Percentiles rank a stretch among this genome's conserved stretches.
These are phyloP conservation scores for Protea cynaroides DNA, from an alignment of 164 flowering plant genomes.

Conservation along the genomic window DNA sequence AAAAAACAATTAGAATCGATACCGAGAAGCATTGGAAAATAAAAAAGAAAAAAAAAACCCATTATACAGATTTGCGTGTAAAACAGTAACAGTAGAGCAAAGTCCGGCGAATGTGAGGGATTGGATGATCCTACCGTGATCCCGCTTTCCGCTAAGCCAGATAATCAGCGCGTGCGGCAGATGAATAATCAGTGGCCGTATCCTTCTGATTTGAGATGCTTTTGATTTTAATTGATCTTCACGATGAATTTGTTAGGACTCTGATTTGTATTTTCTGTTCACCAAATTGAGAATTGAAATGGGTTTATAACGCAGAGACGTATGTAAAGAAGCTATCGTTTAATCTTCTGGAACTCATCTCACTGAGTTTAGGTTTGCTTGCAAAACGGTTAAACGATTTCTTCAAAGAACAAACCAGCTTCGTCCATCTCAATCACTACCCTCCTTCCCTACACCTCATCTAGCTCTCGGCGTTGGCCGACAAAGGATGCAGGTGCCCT, in stretches of 20 bases:
- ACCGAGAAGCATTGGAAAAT: too few species aligned
- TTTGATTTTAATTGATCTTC: too few species aligned
- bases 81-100: too few species aligned
- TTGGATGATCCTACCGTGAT: slow-evolving; percentile 22
- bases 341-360: slow-evolving; percentile 22
- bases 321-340: slow-evolving; percentile 23
- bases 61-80: too few species aligned
- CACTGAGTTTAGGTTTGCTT: slow-evolving; percentile 14
- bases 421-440: slow-evolving; percentile 16
- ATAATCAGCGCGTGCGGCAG: slow-evolving; percentile 14
- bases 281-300: slow-evolving; percentile 26
- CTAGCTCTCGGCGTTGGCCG: slow-evolving; percentile 42
- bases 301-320: slow-evolving; percentile 16
- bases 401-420: slow-evolving; percentile 11
- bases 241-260: too few species aligned
- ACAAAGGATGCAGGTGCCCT: slow-evolving; percentile 47
- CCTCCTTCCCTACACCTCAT: slow-evolving; percentile 46
- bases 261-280: too few species aligned
- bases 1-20: too few species aligned
- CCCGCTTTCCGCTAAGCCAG: slow-evolving; percentile 33
- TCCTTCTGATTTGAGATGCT: too few species aligned
- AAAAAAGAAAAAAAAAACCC: too few species aligned
- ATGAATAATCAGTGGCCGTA: too few species aligned
- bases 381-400: slow-evolving; percentile 23
- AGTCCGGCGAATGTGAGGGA: too few species aligned